Evolutionary conservation across 2,329 filamentous ascomycete species (phyloP), one percentile per base, ranked within the genome.

Genomic region (Neonectria ditissima): DNA sequence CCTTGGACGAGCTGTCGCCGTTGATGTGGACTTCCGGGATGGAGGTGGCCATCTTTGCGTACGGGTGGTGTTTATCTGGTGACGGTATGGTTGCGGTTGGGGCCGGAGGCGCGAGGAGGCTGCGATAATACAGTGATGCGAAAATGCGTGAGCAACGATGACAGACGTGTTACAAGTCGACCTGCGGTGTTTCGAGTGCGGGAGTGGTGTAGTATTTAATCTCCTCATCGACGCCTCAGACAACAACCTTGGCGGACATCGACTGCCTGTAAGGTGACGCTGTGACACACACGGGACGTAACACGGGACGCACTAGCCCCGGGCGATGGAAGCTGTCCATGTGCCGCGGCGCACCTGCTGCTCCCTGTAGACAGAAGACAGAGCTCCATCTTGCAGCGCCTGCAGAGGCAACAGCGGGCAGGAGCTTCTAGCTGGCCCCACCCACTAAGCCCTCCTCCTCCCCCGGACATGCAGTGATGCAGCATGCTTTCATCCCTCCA

Each of bases 1-100:
- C 73, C 69, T 78, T 77, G 60, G 73, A 69, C 57, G 75, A 74
- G 58, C 73, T 73, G 63, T 71, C 70, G 59, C 72, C 74, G 63
- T 75, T 77, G 61, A 74, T 37, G 37, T 66, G 62, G 57, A 56
- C 65, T 16, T 69, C 59, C 18, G 70, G 67, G 58, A 61, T 66
- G 45, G 69, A 45, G 22, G 70, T 51, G 30, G 59, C 39, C 54
- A 58, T 65, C 24, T 32, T 58, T 41, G 55, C 39, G 45, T 37
- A 41, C 28, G 48, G 20, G 18, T 39, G 41, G 41, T 48, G 24
- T 30, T 13, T 30, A 54, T 37, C 16, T 54, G 34, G 8, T 26
- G 47, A 50, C n/a, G 47, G n/a, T 18, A 50, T 50, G n/a, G 14
- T 32, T 50, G 47, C 30, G 28, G 26, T 32, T 20, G n/a, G 8